Percentiles rank a stretch among this genome's conserved stretches.
phyloP scores from a whole-genome alignment of 2,329 filamentous ascomycete genomes.

The Trichoderma sp. region DNA sequence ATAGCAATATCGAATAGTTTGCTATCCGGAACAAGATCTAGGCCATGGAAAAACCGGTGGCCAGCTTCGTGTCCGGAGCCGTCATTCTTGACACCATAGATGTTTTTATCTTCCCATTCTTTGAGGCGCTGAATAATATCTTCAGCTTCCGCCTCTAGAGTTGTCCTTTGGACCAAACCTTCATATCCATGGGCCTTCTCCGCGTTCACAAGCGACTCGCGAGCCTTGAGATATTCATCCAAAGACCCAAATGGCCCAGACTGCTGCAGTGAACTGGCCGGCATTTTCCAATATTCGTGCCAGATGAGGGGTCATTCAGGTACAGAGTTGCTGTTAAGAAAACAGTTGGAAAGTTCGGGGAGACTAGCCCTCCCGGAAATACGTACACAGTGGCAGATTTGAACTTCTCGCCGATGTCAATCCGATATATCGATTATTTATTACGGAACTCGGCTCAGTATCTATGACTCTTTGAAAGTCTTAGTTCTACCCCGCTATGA shows the following conservation, averaged over 20 bases:
- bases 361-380: not conserved
- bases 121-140: not conserved
- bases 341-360: not conserved
- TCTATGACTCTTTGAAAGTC: not conserved
- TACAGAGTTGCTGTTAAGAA: not conserved
- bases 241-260: not conserved
- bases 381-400: not conserved
- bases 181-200: constrained; percentile 2
- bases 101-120: not conserved
- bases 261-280: not conserved
- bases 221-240: constrained; percentile 3
- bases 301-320: not conserved
- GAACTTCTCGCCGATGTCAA: not conserved
- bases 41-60: constrained; percentile 5
- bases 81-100: constrained; percentile 5
- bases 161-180: not conserved
- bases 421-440: not conserved
- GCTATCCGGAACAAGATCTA: constrained; percentile 47
- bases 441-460: not conserved
- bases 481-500: not conserved
- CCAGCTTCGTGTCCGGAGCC: not conserved
- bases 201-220: constrained; percentile 2
- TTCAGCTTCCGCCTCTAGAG: not conserved
- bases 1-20: constrained; percentile 82
- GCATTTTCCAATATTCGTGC: not conserved